phyloP scores from a whole-genome alignment of 345 rosid genomes.

The Durio zibethinus region DNA sequence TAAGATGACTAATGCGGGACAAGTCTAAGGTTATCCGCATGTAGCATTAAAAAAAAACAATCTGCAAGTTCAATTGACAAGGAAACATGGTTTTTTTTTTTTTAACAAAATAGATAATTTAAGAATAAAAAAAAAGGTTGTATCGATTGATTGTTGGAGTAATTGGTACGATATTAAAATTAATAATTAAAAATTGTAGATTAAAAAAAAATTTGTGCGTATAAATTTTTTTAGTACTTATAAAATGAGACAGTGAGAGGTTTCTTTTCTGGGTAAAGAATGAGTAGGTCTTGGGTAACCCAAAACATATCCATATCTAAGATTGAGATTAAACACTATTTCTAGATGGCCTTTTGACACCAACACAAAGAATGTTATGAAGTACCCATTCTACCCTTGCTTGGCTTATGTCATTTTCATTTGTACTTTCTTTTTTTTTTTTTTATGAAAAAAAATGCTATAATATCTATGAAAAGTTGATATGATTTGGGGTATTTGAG shows the following conservation, averaged over 20 bases:
- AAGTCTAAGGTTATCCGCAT: constrained; percentile 20
- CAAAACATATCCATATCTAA: not conserved
- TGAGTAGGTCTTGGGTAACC: constrained; percentile 13
- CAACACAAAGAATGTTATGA: not conserved
- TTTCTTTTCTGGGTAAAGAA: constrained; percentile 6
- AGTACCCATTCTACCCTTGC: not conserved
- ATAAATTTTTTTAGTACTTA: no score
- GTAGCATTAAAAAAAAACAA: not conserved
- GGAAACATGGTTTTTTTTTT: no score
- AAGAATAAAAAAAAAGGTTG: no score
- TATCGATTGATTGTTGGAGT: no score
- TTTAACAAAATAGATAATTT: no score
- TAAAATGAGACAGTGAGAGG: constrained; percentile 6
- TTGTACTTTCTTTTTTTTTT: not conserved
- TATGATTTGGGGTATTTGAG: no score
- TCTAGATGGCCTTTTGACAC: not conserved
- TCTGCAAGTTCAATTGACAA: no score
- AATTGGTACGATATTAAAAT: no score
- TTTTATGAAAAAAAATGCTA: no score
- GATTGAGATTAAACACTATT: not conserved
- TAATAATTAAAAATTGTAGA: no score
- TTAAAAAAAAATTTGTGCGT: no score
- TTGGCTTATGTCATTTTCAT: not conserved
- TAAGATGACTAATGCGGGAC: not conserved
- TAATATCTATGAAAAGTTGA: no score